Conservation (phyloP, 805 yeast genomes). For the Hanseniaspora clermontiae region DNA sequence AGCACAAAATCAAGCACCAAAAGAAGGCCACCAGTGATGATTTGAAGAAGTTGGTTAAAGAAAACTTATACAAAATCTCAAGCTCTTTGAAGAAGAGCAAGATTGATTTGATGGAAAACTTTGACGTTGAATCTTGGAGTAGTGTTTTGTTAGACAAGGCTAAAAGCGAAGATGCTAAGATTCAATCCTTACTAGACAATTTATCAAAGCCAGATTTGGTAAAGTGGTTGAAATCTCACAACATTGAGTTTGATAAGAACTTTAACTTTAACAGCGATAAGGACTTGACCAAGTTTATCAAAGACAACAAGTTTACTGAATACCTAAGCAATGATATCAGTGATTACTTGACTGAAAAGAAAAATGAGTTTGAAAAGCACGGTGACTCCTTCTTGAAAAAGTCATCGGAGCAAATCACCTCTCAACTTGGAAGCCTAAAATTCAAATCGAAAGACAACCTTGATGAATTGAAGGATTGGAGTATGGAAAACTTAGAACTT, state of each 20-base stretch:
- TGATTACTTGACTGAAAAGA: not conserved
- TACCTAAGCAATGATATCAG: slow-evolving; percentile 26
- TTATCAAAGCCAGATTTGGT: slow-evolving; percentile 45
- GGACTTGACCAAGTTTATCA: slow-evolving; percentile 34
- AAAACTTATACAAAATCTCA: slow-evolving; percentile 35
- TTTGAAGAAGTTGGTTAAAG: slow-evolving; percentile 35
- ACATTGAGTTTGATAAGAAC: slow-evolving; percentile 25
- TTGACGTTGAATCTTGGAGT: slow-evolving; percentile 27
- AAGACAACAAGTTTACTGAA: slow-evolving; percentile 31
- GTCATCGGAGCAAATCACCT: slow-evolving; percentile 4
- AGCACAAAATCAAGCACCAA: slow-evolving; percentile 30
- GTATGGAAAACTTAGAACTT: not conserved
- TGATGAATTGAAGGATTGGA: not conserved
- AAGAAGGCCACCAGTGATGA: slow-evolving; percentile 32
- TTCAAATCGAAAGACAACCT: not conserved
- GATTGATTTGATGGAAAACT: slow-evolving; percentile 29
- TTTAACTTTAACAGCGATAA: slow-evolving; percentile 24
- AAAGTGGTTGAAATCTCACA: slow-evolving; percentile 42
- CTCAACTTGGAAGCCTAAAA: not conserved
- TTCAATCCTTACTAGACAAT: slow-evolving; percentile 31
- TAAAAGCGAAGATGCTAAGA: slow-evolving; percentile 18
- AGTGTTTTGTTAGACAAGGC: slow-evolving; percentile 15
- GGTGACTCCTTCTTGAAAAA: not conserved
- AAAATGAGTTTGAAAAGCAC: not conserved
- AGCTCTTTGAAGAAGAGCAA: slow-evolving; percentile 30